phyloP scores from a whole-genome alignment of 257 asterid species.

The Nicotiana tabacum region DNA sequence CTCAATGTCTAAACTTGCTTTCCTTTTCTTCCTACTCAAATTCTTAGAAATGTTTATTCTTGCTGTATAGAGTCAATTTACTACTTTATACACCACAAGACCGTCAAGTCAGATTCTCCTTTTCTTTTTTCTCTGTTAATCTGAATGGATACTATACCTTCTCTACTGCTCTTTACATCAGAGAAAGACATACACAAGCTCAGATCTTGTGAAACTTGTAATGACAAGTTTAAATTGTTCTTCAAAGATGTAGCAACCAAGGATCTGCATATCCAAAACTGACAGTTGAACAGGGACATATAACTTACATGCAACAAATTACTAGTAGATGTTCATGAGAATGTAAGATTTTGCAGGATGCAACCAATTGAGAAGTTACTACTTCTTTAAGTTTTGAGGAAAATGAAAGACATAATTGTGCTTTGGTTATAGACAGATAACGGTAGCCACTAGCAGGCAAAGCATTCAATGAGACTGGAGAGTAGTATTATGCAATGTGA shows the following conservation, averaged over 20 bases:
- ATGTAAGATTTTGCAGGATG: not conserved
- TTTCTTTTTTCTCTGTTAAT: not conserved
- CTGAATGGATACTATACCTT: not conserved
- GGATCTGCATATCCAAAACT: not conserved
- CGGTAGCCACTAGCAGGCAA: not conserved
- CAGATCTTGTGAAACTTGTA: not conserved
- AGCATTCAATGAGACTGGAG: not conserved
- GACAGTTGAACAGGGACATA: not conserved
- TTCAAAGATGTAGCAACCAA: not conserved
- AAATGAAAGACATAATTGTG: not conserved
- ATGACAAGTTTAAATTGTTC: slow-evolving; percentile 2
- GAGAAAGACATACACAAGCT: not conserved
- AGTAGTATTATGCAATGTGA: not conserved
- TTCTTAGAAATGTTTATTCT: not conserved
- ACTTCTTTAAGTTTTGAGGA: not conserved
- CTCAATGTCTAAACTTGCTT: not conserved
- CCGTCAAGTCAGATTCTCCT: not conserved
- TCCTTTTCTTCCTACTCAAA: not conserved
- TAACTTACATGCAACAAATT: not conserved
- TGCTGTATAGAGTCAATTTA: not conserved
- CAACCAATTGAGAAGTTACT: not conserved
- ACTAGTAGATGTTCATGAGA: slow-evolving; percentile 3
- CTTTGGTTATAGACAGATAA: not conserved
- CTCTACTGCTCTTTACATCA: not conserved
- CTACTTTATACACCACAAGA: not conserved